phyloP scores from a whole-genome alignment of 768 basidiomycete genomes.

The Boletus patriciae region DNA sequence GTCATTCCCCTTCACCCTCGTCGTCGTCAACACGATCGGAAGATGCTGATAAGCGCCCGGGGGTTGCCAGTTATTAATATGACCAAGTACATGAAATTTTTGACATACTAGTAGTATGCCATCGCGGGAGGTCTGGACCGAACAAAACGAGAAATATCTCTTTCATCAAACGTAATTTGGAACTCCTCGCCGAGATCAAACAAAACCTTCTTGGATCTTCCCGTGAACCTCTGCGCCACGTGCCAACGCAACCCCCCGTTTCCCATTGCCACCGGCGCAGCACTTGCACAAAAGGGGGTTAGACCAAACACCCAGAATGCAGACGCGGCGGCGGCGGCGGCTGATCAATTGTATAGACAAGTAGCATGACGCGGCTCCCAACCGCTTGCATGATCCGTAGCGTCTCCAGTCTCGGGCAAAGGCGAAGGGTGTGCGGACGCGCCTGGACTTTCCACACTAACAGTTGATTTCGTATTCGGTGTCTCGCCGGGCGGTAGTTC shows the following conservation, averaged over 20 bases:
- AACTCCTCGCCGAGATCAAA: neutral
- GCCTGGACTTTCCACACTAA: neutral
- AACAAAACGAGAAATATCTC: slow-evolving; percentile 5
- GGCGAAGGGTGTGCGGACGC: neutral
- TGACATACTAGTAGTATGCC: slow-evolving; percentile 31
- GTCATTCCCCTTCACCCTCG: too few relatives aligned
- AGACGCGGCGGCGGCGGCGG: neutral
- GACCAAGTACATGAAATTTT: neutral
- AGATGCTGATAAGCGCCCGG: slow-evolving; percentile 13
- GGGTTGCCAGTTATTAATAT: slow-evolving; percentile 1
- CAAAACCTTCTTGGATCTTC: neutral
- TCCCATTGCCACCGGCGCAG: neutral
- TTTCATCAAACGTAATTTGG: slow-evolving; percentile 18
- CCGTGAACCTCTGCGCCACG: slow-evolving; percentile 2
- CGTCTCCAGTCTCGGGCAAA: neutral
- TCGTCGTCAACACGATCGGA: neutral
- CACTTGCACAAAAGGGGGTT: neutral
- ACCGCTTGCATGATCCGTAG: slow-evolving; percentile 28
- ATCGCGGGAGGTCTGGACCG: slow-evolving; percentile 22
- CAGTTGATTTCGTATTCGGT: neutral
- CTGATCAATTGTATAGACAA: slow-evolving; percentile 32
- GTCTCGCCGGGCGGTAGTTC: neutral
- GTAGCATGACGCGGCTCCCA: slow-evolving; percentile 57
- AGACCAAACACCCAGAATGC: slow-evolving; percentile 1
- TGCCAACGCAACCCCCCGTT: neutral